These are phyloP conservation scores for Penicillium sp. DNA, from an alignment of 2,329 filamentous ascomycete genomes.

Conservation along the genomic window DNA sequence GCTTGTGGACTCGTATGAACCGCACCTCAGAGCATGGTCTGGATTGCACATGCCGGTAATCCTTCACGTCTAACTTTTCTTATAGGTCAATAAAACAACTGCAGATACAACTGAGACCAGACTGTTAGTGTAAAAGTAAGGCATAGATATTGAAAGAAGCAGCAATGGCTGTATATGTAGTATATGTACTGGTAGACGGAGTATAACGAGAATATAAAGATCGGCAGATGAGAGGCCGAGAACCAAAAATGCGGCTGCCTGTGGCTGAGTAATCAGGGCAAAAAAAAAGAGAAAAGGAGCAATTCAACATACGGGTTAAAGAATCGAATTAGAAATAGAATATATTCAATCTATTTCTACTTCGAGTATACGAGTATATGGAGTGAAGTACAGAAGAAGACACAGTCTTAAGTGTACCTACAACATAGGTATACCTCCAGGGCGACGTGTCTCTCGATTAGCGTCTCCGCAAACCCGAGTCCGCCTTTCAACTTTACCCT, in stretches of 20 bases:
- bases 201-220: neutral
- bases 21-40: neutral
- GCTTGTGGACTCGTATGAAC: conserved; percentile 1
- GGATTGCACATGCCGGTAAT: neutral
- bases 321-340: too few relatives aligned
- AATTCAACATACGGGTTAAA: neutral
- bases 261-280: conserved; percentile 18
- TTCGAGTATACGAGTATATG: neutral
- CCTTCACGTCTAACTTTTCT: neutral
- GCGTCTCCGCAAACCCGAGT: conserved; percentile 6
- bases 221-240: neutral
- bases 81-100: neutral
- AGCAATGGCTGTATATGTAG: neutral
- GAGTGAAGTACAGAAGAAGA: neutral
- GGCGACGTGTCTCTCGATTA: conserved; percentile 3
- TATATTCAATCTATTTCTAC: neutral
- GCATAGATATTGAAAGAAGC: neutral
- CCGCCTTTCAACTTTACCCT: neutral
- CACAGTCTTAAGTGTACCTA: neutral
- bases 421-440: neutral
- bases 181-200: too few relatives aligned
- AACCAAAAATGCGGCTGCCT: conserved; percentile 16
- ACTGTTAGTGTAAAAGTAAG: neutral
- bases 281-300: neutral
- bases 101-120: neutral